Evolutionary conservation across 2,329 filamentous ascomycete species (phyloP), one percentile per base, ranked within the genome.

Genomic region (Aulographum hederae): DNA sequence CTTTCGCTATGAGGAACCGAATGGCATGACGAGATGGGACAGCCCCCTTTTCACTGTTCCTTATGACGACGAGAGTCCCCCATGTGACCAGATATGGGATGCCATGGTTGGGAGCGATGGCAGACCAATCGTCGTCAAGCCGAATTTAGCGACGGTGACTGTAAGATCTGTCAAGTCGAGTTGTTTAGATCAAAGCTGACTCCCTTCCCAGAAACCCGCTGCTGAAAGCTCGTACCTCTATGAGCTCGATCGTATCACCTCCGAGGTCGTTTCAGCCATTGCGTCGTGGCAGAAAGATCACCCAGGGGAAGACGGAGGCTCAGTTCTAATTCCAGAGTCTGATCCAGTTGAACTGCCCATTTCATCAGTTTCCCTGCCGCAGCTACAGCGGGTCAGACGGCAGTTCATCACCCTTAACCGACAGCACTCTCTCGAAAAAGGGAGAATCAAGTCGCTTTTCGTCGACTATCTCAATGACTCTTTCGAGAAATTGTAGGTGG

Each of bases 1-100:
- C 20, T 86, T 81, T 47, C 65, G 80, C 33, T 85, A 85, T 48
- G 80, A 91, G 52, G 80, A 91, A 53, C 80, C 81, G 11, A 89
- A 86, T 48, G 69, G 74, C 15, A 85, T 86, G 78, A 75, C 68
- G 2, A 61, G 79, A 27, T 91, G 81, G 81, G 80, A 91, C 49
- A 78, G 74, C 33, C 80, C 81, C 2, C 63, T 89, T 2, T 89
- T 86, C 53, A 77, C 77, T 3, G 63, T 89, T 0, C 65, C 81
- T 8, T 79, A 75, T 63, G 74, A 84, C 28, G 81, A 91, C 47
- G 66, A 67, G 34, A 63, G 64, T 35, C 65, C 65, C n/a, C 71
- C 72, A 2, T 77, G 72, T 38, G 69, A 75, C 30, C 61, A 65
- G 34, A 66, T 89, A 34, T 89, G 79, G 80, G 77, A 85, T 26